Percentiles rank a stretch among this genome's conserved stretches.
Evolutionary conservation across 2,329 filamentous ascomycete genomes (phyloP).

Genomic region (Gaeumannomyces sp.): DNA sequence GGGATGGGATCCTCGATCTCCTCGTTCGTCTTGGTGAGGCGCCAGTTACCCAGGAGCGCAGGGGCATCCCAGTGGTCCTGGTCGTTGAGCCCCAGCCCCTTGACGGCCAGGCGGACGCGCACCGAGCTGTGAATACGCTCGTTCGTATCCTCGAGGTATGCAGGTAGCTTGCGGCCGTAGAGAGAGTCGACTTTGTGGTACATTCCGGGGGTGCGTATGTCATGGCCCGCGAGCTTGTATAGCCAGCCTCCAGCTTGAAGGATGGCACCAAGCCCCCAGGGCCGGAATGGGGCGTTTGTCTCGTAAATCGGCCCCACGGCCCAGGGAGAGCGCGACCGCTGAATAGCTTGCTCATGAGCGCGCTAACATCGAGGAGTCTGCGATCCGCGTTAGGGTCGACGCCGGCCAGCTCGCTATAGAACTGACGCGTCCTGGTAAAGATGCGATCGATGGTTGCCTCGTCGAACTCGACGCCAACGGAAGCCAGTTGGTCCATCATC

Average conservation of each 20-base stretch:
- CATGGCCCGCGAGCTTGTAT: slow-evolving; percentile 38
- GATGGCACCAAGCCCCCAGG: slow-evolving; percentile 42
- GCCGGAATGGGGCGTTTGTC: slow-evolving; percentile 16
- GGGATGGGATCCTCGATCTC: slow-evolving; percentile 30
- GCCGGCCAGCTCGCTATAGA: slow-evolving; percentile 17
- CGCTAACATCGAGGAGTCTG: not conserved
- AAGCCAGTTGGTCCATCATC: slow-evolving; percentile 29
- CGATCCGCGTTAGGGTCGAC: slow-evolving; percentile 12
- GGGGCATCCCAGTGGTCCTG: slow-evolving; percentile 38
- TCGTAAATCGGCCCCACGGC: slow-evolving; percentile 22
- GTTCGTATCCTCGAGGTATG: slow-evolving; percentile 45
- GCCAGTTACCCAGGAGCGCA: slow-evolving; percentile 38
- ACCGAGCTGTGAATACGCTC: slow-evolving; percentile 50
- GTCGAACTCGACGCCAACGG: slow-evolving; percentile 26
- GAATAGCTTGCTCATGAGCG: slow-evolving; percentile 1
- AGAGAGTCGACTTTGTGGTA: slow-evolving; percentile 39
- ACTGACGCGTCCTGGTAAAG: slow-evolving; percentile 24
- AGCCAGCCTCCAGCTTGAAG: slow-evolving; percentile 31
- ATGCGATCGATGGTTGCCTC: slow-evolving; percentile 35
- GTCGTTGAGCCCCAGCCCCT: slow-evolving; percentile 36
- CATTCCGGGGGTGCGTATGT: slow-evolving; percentile 39
- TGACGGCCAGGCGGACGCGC: slow-evolving; percentile 43
- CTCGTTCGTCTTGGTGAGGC: slow-evolving; percentile 29
- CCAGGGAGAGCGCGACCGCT: slow-evolving; percentile 26
- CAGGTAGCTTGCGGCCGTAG: slow-evolving; percentile 27